phyloP scores from a whole-genome alignment of 805 yeast genomes.

The Saturnispora halmiae region DNA sequence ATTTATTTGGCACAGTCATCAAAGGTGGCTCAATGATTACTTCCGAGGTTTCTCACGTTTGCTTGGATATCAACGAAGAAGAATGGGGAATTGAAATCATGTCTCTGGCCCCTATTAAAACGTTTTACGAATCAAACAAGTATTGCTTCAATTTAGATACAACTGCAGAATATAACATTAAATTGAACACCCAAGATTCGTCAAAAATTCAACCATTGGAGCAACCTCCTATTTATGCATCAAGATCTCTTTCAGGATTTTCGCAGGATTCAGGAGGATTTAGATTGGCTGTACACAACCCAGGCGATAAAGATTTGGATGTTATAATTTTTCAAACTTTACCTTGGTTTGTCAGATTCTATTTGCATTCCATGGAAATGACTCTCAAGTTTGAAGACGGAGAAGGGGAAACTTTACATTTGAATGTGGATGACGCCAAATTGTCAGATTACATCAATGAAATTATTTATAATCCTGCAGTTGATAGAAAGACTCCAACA shows the following conservation, averaged over 20 bases:
- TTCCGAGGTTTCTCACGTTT: slow-evolving; percentile 33
- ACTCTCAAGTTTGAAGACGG: slow-evolving; percentile 19
- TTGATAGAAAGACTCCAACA: slow-evolving; percentile 72
- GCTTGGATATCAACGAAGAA: slow-evolving; percentile 33
- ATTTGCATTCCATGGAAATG: slow-evolving; percentile 56
- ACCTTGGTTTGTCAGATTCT: slow-evolving; percentile 90
- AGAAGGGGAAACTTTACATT: slow-evolving; percentile 11
- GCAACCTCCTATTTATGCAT: slow-evolving; percentile 58
- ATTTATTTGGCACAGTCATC: slow-evolving; percentile 62
- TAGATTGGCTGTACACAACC: slow-evolving; percentile 69
- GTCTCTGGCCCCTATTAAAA: slow-evolving; percentile 6
- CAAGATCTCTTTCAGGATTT: slow-evolving; percentile 84
- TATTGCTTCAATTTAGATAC: slow-evolving; percentile 22
- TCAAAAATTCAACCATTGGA: slow-evolving; percentile 31
- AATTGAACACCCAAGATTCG: slow-evolving; percentile 39
- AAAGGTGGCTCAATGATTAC: slow-evolving; percentile 58
- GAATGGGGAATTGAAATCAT: slow-evolving; percentile 35
- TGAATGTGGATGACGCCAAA: slow-evolving; percentile 20
- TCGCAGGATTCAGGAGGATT: slow-evolving; percentile 89
- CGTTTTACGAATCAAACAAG: slow-evolving; percentile 7
- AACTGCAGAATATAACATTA: slow-evolving; percentile 29
- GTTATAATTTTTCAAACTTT: slow-evolving; percentile 68
- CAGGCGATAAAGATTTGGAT: slow-evolving; percentile 37
- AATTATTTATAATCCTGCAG: slow-evolving; percentile 63
- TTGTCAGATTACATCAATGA: slow-evolving; percentile 37